These are phyloP conservation scores for Magnolia officinalis DNA, from an alignment of 164 flowering plant species.

Conservation along the genomic window DNA sequence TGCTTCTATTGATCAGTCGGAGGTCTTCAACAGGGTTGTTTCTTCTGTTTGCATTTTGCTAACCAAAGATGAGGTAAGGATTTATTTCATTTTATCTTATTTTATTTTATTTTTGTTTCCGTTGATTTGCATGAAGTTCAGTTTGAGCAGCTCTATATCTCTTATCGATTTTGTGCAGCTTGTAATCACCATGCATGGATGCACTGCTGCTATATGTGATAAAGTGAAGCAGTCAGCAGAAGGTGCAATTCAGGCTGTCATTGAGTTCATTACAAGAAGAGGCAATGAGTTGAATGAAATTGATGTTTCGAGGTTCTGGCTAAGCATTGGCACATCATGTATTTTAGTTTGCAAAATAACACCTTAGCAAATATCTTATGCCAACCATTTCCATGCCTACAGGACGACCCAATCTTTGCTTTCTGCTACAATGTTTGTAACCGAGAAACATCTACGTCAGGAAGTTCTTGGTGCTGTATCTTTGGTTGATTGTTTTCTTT, in stretches of 20 bases:
- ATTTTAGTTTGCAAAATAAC: background rate
- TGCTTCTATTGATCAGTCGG: conserved; percentile 95
- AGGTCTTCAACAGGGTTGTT: conserved; percentile 88
- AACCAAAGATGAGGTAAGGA: conserved; percentile 73
- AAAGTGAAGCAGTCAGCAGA: conserved; percentile 88
- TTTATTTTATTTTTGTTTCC: background rate
- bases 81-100: background rate
- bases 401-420: conserved; percentile 92
- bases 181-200: conserved; percentile 63
- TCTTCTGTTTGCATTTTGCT: conserved; percentile 75
- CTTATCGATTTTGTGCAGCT: conserved; percentile 46
- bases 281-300: conserved; percentile 72
- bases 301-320: conserved; percentile 69
- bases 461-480: conserved; percentile 95
- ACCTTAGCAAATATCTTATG: conserved; percentile 1
- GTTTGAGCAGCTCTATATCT: background rate
- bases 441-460: conserved; percentile 81
- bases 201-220: conserved; percentile 80
- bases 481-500: conserved; percentile 17
- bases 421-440: conserved; percentile 60
- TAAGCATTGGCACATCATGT: background rate
- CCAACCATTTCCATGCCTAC: conserved; percentile 20
- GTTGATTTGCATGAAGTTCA: background rate
- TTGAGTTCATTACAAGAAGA: conserved; percentile 74
- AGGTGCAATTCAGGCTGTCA: conserved; percentile 85